Conservation (phyloP, 2,329 filamentous ascomycete species). For the Juglanconis oblonga region DNA sequence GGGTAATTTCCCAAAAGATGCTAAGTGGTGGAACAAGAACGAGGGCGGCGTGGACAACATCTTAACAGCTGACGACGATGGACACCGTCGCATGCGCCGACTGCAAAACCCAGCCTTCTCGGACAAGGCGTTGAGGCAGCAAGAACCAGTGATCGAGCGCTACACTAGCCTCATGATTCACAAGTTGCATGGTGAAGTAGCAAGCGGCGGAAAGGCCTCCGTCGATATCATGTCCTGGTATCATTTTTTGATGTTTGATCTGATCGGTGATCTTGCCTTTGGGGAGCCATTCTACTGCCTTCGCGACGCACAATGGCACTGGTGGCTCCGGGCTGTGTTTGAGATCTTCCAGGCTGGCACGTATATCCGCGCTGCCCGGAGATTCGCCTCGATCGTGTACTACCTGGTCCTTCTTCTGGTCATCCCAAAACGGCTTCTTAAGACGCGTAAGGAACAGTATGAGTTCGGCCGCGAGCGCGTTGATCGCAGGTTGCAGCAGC, state of each 20-base stretch:
- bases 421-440: slow-evolving; percentile 3
- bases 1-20: slow-evolving; percentile 8
- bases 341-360: slow-evolving; percentile 11
- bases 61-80: slow-evolving; percentile 9
- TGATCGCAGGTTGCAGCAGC: slow-evolving; percentile 7
- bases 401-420: slow-evolving; percentile 7
- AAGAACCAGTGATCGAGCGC: slow-evolving; percentile 22
- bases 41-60: slow-evolving; percentile 12
- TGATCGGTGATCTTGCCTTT: slow-evolving; percentile 26
- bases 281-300: slow-evolving; percentile 24
- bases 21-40: slow-evolving; percentile 14
- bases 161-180: slow-evolving; percentile 21
- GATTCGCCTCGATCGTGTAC: background rate
- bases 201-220: slow-evolving; percentile 18
- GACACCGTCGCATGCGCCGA: slow-evolving; percentile 23
- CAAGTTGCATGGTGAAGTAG: slow-evolving; percentile 3
- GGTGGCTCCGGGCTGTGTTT: slow-evolving; percentile 23
- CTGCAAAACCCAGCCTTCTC: slow-evolving; percentile 25
- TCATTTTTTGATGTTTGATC: slow-evolving; percentile 30
- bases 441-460: slow-evolving; percentile 11
- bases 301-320: slow-evolving; percentile 19
- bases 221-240: slow-evolving; percentile 27
- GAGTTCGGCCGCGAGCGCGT: slow-evolving; percentile 5
- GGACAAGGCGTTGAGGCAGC: slow-evolving; percentile 24
- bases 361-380: slow-evolving; percentile 5